phyloP scores from a whole-genome alignment of 1,139 yeast genomes.

The Arxiozyma slooffiae region DNA sequence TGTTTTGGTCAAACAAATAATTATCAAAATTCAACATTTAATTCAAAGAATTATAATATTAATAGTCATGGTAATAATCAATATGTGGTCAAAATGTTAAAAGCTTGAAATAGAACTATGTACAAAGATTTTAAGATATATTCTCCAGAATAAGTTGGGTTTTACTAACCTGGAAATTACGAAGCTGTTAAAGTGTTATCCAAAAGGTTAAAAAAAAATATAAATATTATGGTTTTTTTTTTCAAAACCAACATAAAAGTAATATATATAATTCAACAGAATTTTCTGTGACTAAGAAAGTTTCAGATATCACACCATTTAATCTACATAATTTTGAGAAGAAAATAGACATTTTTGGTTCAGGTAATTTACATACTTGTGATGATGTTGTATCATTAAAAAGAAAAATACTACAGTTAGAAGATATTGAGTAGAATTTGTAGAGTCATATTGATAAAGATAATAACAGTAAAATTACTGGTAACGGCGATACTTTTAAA shows the following conservation, averaged over 20 bases:
- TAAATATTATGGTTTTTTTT: background rate
- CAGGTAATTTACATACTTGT: background rate
- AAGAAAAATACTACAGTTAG: background rate
- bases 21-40: background rate
- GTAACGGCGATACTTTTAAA: background rate
- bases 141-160: slow-evolving; percentile 25
- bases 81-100: slow-evolving; percentile 7
- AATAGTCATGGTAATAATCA: background rate
- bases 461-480: background rate
- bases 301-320: background rate
- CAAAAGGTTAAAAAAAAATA: slow-evolving; percentile 6
- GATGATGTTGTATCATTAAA: background rate
- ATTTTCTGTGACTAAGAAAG: background rate
- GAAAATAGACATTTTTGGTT: background rate
- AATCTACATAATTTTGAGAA: background rate
- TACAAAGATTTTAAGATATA: slow-evolving; percentile 20
- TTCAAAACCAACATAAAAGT: slow-evolving; percentile 2
- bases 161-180: slow-evolving; percentile 20
- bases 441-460: background rate
- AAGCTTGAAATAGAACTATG: slow-evolving; percentile 28
- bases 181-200: slow-evolving; percentile 13
- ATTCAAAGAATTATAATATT: background rate
- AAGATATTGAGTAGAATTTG: background rate
- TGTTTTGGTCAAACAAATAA: slow-evolving; percentile 7
- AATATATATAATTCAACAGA: background rate